Evolutionary conservation across 495 filamentous ascomycete genomes (phyloP).

Genomic region (Hypoxylon subgilvum): DNA sequence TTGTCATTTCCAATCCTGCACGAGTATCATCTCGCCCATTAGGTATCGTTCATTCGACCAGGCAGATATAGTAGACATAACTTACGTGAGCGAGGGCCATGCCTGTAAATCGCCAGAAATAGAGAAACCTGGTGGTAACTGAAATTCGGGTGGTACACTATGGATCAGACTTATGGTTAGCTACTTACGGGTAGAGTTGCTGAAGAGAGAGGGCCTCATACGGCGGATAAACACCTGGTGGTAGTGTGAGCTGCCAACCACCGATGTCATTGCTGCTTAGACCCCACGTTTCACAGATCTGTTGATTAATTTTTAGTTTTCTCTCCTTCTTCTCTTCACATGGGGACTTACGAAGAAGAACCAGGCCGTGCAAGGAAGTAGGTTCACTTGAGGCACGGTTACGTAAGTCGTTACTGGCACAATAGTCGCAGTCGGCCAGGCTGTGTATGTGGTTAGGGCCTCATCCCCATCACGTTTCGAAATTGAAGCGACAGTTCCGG

Average conservation of each 20-base stretch:
- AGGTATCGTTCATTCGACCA: background rate
- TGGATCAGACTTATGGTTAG: background rate
- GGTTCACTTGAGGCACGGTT: background rate
- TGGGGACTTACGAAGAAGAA: slow-evolving; percentile 7
- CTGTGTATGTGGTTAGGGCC: slow-evolving; percentile 2
- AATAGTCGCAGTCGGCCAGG: slow-evolving; percentile 1
- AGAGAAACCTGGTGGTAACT: background rate
- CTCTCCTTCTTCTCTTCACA: background rate
- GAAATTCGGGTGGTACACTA: background rate
- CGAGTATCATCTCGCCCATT: background rate
- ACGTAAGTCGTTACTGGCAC: slow-evolving; percentile 1
- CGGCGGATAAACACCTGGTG: slow-evolving; percentile 8
- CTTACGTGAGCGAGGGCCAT: slow-evolving; percentile 10
- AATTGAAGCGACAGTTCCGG: background rate
- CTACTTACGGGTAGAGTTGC: background rate
- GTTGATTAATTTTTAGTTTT: background rate
- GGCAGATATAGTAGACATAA: background rate
- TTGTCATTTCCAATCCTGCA: slow-evolving; percentile 8
- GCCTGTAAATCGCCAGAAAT: background rate
- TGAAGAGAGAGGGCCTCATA: background rate
- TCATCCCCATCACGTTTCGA: background rate
- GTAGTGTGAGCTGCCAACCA: slow-evolving; percentile 7
- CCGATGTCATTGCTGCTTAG: slow-evolving; percentile 1
- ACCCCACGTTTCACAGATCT: slow-evolving; percentile 1
- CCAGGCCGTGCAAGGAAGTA: slow-evolving; percentile 4